Conservation (phyloP, 169 alveolate genomes). For the Babesia sp. region DNA sequence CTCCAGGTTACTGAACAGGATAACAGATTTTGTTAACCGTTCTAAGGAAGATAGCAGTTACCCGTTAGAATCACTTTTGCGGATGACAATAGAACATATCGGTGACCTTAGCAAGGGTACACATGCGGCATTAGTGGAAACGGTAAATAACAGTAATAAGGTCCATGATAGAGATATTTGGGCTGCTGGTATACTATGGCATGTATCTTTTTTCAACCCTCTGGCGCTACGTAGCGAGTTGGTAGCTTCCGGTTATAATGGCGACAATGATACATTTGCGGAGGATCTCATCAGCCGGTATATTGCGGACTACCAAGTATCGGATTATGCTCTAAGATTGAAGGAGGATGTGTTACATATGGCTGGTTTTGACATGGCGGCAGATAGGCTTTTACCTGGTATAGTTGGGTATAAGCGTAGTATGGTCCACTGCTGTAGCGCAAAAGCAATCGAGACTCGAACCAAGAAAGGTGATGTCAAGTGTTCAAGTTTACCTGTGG, state of each 20-base stretch:
- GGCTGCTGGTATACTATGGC: constrained; percentile 27
- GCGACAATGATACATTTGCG: not conserved
- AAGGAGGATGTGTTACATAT: constrained; percentile 38
- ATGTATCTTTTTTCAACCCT: constrained; percentile 30
- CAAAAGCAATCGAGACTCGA: not conserved
- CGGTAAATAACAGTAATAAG: not conserved
- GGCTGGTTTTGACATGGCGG: constrained; percentile 14
- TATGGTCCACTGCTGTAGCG: not conserved
- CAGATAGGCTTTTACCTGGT: not conserved
- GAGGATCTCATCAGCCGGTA: not conserved
- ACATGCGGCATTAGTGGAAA: not conserved
- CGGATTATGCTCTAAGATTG: constrained; percentile 36
- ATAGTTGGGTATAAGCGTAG: not conserved
- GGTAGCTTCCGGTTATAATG: not conserved
- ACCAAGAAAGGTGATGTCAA: not conserved
- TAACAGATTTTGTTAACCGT: not conserved
- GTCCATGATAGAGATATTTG: not conserved
- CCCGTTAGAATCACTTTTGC: constrained; percentile 2
- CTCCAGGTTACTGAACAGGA: not conserved
- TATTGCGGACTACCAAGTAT: not conserved
- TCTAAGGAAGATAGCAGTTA: not conserved
- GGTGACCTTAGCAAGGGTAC: not conserved
- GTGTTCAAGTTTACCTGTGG: not conserved
- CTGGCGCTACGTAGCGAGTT: not conserved
- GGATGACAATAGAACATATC: not conserved